Evolutionary conservation across 345 rosid genomes (phyloP).

Genomic region (Turritis glabra): DNA sequence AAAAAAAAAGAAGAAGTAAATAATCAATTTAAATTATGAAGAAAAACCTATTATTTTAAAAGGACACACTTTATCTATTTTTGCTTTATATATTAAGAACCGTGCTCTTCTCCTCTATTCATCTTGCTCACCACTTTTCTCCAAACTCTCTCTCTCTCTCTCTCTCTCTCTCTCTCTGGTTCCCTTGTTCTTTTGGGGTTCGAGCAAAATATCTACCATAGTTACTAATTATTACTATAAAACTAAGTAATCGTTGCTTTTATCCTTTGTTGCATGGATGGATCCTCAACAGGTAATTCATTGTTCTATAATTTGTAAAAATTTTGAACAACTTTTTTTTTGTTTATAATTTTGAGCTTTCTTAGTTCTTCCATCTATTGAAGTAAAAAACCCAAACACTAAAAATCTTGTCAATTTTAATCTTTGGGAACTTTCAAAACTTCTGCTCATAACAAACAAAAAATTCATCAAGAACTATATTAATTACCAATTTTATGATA

Average conservation of each 20-base stretch:
- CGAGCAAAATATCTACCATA: constrained; percentile 23
- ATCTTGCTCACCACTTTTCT: constrained; percentile 38
- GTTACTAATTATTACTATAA: constrained; percentile 6
- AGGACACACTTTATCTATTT: constrained; percentile 26
- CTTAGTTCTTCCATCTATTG: background rate
- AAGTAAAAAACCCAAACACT: background rate
- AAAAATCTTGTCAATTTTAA: no score
- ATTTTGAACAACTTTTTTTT: no score
- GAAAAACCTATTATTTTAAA: background rate
- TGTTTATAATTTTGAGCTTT: background rate
- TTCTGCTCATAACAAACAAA: background rate
- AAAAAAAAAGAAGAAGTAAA: background rate
- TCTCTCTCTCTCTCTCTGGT: constrained; percentile 2
- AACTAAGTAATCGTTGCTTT: constrained; percentile 10
- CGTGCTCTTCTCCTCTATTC: constrained; percentile 31
- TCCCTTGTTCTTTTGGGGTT: background rate
- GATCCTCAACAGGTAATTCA: constrained; percentile 60
- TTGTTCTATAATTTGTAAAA: background rate
- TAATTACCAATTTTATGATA: background rate
- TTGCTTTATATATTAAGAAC: constrained; percentile 47
- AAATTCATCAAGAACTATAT: background rate
- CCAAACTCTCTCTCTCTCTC: background rate
- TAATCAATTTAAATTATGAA: background rate
- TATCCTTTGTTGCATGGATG: constrained; percentile 56
- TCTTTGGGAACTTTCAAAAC: background rate